Evolutionary conservation across 495 filamentous ascomycete genomes (phyloP).

Genomic region (Bombardia bombarda): DNA sequence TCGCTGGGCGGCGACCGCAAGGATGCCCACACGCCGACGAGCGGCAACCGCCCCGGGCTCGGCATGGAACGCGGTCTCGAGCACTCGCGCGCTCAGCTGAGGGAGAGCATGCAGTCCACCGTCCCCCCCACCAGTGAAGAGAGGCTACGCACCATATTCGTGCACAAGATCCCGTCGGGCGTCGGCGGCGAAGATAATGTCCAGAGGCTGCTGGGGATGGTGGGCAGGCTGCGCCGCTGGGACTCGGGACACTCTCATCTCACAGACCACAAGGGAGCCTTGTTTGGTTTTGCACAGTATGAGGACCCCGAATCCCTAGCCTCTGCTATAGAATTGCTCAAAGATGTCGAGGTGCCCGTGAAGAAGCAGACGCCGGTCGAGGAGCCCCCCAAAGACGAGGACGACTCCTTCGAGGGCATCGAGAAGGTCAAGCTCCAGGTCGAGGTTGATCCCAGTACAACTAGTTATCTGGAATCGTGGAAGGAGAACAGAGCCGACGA

Average conservation of each 20-base stretch:
- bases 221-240: slow-evolving; percentile 78
- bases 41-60: slow-evolving; percentile 56
- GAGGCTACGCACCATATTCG: slow-evolving; percentile 80
- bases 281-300: slow-evolving; percentile 95
- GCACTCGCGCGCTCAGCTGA: slow-evolving; percentile 56
- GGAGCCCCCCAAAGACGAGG: slow-evolving; percentile 31
- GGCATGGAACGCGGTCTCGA: slow-evolving; percentile 59
- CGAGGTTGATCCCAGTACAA: slow-evolving; percentile 71
- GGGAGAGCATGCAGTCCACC: slow-evolving; percentile 69
- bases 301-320: slow-evolving; percentile 85
- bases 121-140: slow-evolving; percentile 86
- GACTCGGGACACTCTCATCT: slow-evolving; percentile 51
- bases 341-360: slow-evolving; percentile 76
- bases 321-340: slow-evolving; percentile 78
- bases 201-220: slow-evolving; percentile 70
- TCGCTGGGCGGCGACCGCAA: slow-evolving; percentile 35
- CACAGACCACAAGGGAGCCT: slow-evolving; percentile 73
- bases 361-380: slow-evolving; percentile 55
- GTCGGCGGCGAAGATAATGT: slow-evolving; percentile 71
- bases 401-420: slow-evolving; percentile 46
- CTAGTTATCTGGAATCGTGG: slow-evolving; percentile 75
- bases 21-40: slow-evolving; percentile 28
- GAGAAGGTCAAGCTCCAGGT: slow-evolving; percentile 68
- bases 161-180: slow-evolving; percentile 77
- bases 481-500: slow-evolving; percentile 57